phyloP scores from a whole-genome alignment of 768 basidiomycete species.

The Phylloporus sp. region DNA sequence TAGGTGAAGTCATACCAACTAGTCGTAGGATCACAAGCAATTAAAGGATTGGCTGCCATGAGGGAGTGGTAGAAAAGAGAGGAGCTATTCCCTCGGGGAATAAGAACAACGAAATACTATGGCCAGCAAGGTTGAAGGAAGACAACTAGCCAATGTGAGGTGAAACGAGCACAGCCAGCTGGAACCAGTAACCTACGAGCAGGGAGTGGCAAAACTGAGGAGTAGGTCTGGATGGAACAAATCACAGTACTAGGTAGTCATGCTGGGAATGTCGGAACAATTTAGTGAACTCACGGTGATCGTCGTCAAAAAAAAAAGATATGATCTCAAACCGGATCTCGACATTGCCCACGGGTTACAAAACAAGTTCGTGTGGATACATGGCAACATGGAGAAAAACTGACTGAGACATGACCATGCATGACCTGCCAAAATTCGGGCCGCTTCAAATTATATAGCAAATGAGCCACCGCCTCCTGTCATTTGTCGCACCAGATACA shows the following conservation, averaged over 20 bases:
- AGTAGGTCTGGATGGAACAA: background rate
- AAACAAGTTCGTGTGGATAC: conserved; percentile 12
- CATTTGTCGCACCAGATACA: conserved; percentile 76
- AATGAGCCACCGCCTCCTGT: conserved; percentile 47
- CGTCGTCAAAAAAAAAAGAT: background rate
- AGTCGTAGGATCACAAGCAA: conserved; percentile 8
- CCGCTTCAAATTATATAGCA: conserved; percentile 13
- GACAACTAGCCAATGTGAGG: background rate
- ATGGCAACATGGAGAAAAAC: conserved; percentile 10
- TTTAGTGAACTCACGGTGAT: background rate
- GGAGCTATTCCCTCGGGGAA: conserved; percentile 11
- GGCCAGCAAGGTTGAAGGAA: background rate
- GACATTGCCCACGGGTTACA: background rate
- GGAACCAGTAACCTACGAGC: conserved; percentile 8
- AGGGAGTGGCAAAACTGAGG: background rate
- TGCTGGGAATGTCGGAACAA: background rate
- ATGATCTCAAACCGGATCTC: conserved; percentile 12
- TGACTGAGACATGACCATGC: too few relatives aligned
- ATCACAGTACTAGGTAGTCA: conserved; percentile 11
- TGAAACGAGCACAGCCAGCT: conserved; percentile 1
- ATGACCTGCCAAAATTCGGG: background rate
- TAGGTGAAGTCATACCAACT: conserved; percentile 24
- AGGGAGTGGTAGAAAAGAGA: conserved; percentile 13
- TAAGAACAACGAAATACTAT: conserved; percentile 2
- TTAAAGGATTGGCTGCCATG: conserved; percentile 16